phyloP scores from a whole-genome alignment of 176 grass and related monocot species.

The Echinochloa phyllopogon region DNA sequence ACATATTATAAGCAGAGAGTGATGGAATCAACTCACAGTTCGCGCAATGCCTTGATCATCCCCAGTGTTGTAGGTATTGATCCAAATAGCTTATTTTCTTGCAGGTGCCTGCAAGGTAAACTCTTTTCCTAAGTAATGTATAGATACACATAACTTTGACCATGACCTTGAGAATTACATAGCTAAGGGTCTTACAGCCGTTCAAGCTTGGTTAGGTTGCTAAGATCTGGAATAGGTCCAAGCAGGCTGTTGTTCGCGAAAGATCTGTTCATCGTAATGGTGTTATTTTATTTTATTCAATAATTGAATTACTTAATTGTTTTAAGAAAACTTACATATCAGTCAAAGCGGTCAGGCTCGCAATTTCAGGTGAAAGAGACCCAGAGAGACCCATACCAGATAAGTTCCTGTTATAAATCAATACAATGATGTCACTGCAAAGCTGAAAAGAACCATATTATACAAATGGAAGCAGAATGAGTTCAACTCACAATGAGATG shows the following conservation, averaged over 20 bases:
- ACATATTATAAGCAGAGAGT: slow-evolving; percentile 37
- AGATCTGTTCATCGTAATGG: slow-evolving; percentile 58
- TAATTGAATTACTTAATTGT: slow-evolving; percentile 8
- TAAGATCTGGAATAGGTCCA: slow-evolving; percentile 80
- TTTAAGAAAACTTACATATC: slow-evolving; percentile 66
- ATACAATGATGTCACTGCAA: slow-evolving; percentile 37
- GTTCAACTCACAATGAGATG: slow-evolving; percentile 70
- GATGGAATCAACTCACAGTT: slow-evolving; percentile 72
- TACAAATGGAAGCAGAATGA: slow-evolving; percentile 39
- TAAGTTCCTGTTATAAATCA: slow-evolving; percentile 71
- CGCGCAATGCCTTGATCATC: slow-evolving; percentile 44
- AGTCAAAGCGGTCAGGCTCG: slow-evolving; percentile 71
- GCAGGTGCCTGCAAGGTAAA: slow-evolving; percentile 74
- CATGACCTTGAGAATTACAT: slow-evolving; percentile 8
- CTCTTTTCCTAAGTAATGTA: slow-evolving; percentile 21
- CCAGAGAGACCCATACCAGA: slow-evolving; percentile 79
- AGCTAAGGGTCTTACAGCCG: slow-evolving; percentile 59
- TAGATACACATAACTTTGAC: not conserved
- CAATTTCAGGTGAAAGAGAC: slow-evolving; percentile 65
- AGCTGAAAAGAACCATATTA: not conserved
- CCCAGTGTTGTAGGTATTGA: slow-evolving; percentile 63
- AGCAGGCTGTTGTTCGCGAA: slow-evolving; percentile 74
- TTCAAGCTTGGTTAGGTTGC: slow-evolving; percentile 56
- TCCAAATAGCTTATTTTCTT: slow-evolving; percentile 77
- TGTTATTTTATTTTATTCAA: slow-evolving; percentile 42